phyloP scores from a whole-genome alignment of 352 stramenopile species.

The Phytophthora hybrid region DNA sequence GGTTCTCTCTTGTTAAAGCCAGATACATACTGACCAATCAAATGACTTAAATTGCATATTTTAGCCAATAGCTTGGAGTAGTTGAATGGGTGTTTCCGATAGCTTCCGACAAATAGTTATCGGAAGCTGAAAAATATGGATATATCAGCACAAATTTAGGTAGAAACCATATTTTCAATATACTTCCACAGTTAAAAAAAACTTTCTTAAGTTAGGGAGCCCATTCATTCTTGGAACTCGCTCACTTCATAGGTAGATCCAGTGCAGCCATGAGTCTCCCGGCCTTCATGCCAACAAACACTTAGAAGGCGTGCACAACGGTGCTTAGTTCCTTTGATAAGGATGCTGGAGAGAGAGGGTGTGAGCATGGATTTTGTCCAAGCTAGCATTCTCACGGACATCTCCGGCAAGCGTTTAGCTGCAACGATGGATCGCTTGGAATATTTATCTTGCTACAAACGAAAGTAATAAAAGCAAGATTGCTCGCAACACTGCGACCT shows the following conservation, averaged over 20 bases:
- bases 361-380: constrained; percentile 11
- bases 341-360: background rate
- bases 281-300: constrained; percentile 19
- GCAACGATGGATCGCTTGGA: constrained; percentile 15
- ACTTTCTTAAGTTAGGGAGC: constrained; percentile 1
- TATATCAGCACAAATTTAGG: constrained; percentile 7
- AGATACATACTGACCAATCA: too few relatives aligned
- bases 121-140: constrained; percentile 26
- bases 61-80: too few relatives aligned
- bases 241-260: too few relatives aligned
- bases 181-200: constrained; percentile 4
- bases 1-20: too few relatives aligned
- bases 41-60: too few relatives aligned
- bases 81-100: background rate
- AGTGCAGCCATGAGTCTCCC: constrained; percentile 14
- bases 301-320: constrained; percentile 16
- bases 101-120: constrained; percentile 28
- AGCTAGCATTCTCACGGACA: constrained; percentile 6
- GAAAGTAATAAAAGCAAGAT: constrained; percentile 31
- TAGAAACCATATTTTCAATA: constrained; percentile 10
- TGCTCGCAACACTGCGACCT: constrained; percentile 9
- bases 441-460: constrained; percentile 18
- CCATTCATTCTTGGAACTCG: background rate
- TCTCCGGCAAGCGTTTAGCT: constrained; percentile 3
- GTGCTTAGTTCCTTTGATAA: constrained; percentile 4